Evolutionary conservation across 345 rosid species (phyloP).

Genomic region (Bretschneidera sinensis): DNA sequence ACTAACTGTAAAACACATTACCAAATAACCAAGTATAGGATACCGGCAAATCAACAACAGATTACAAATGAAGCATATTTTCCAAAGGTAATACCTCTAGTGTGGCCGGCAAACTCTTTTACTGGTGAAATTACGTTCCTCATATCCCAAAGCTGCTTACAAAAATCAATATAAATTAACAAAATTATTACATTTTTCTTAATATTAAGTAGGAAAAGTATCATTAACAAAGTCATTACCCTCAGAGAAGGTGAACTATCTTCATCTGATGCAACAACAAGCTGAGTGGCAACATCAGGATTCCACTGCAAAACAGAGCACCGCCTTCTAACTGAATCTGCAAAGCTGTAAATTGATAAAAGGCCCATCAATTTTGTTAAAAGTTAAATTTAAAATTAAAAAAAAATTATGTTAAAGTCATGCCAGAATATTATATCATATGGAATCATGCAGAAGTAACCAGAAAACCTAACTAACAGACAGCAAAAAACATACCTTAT

Average conservation of each 20-base stretch:
- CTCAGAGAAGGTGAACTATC: constrained; percentile 75
- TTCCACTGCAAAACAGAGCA: constrained; percentile 99
- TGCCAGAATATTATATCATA: neutral
- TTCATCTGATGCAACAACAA: constrained; percentile 95
- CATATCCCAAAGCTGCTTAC: constrained; percentile 96
- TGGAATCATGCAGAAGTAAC: neutral
- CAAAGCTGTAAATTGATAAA: constrained; percentile 53
- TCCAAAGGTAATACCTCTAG: constrained; percentile 57
- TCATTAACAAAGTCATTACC: constrained; percentile 37
- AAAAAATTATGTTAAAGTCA: too few relatives aligned
- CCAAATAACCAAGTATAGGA: too few relatives aligned
- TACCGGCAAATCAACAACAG: too few relatives aligned
- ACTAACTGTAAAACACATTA: too few relatives aligned
- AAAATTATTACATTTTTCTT: neutral
- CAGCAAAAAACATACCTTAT: constrained; percentile 58
- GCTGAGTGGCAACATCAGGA: constrained; percentile 97
- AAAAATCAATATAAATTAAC: constrained; percentile 22
- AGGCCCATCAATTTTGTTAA: constrained; percentile 20
- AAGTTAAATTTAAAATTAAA: too few relatives aligned
- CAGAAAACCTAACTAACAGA: neutral
- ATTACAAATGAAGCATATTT: constrained; percentile 1
- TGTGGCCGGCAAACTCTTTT: constrained; percentile 84
- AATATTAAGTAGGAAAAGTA: neutral
- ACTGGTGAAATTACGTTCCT: constrained; percentile 85
- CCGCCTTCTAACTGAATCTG: constrained; percentile 85